A percentile compares a stretch with the other conserved stretches of the same genome.
phyloP scores from a whole-genome alignment of 371 early-diverging fungal genomes.

The Phascolomyces articulosus region DNA sequence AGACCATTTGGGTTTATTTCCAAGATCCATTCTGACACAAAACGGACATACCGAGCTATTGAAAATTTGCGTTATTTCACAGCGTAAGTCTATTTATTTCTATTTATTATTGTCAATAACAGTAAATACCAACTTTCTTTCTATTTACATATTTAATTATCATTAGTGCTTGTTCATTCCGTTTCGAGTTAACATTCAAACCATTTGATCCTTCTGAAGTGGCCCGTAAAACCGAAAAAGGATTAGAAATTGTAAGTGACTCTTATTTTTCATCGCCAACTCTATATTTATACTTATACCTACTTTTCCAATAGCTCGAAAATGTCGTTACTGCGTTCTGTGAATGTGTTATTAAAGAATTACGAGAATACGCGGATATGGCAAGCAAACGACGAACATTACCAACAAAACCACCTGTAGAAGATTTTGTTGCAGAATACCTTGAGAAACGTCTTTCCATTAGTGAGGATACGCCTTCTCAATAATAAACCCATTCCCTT shows the following conservation, averaged over 20 bases:
- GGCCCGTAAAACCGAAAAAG: slow-evolving; percentile 51
- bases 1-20: slow-evolving; percentile 66
- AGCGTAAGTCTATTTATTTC: slow-evolving; percentile 44
- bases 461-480: not conserved
- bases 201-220: slow-evolving; percentile 62
- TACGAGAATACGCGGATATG: slow-evolving; percentile 23
- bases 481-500: not conserved
- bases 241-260: slow-evolving; percentile 3
- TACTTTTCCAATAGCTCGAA: slow-evolving; percentile 15
- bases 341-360: slow-evolving; percentile 34
- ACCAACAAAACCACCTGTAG: slow-evolving; percentile 19
- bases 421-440: slow-evolving; percentile 16
- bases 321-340: slow-evolving; percentile 23
- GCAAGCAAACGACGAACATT: slow-evolving; percentile 10
- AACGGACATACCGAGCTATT: slow-evolving; percentile 61
- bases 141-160: not conserved
- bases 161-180: slow-evolving; percentile 64
- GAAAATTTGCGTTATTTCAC: slow-evolving; percentile 67
- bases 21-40: slow-evolving; percentile 60
- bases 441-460: slow-evolving; percentile 20
- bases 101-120: too few species aligned
- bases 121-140: not conserved
- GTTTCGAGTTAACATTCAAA: slow-evolving; percentile 56
- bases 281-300: not conserved
- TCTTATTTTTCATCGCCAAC: not conserved